Conservation (phyloP, 306 rosid genomes). For the Astragalus membranaceus region DNA sequence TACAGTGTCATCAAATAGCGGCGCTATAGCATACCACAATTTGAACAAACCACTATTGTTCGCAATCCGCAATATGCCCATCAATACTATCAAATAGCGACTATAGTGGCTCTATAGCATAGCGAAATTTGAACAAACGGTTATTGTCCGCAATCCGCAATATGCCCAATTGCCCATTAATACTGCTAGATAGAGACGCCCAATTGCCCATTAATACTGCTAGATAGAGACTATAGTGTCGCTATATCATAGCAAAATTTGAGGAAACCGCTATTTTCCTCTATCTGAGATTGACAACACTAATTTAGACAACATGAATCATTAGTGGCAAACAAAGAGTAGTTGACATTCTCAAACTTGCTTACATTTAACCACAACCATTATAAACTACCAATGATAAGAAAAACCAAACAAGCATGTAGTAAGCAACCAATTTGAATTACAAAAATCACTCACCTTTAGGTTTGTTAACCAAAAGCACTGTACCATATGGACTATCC, state of each 20-base stretch:
- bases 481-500: conserved; percentile 79
- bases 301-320: no score
- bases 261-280: background rate
- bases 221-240: background rate
- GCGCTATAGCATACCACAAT: background rate
- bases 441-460: conserved; percentile 45
- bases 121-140: background rate
- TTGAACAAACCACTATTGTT: background rate
- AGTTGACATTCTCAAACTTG: background rate
- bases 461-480: conserved; percentile 83
- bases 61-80: no score
- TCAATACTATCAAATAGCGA: background rate
- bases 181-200: no score
- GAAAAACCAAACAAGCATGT: background rate
- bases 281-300: background rate
- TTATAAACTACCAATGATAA: no score
- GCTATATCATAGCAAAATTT: background rate
- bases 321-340: background rate
- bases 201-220: no score
- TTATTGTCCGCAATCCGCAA: no score
- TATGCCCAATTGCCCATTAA: no score
- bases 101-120: background rate
- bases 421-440: background rate
- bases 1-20: background rate
- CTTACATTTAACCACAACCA: background rate